Percentiles rank a stretch among this genome's conserved stretches.
Evolutionary conservation across 2,329 filamentous ascomycete species (phyloP).

Genomic region (Exophiala phaeomuriformis): DNA sequence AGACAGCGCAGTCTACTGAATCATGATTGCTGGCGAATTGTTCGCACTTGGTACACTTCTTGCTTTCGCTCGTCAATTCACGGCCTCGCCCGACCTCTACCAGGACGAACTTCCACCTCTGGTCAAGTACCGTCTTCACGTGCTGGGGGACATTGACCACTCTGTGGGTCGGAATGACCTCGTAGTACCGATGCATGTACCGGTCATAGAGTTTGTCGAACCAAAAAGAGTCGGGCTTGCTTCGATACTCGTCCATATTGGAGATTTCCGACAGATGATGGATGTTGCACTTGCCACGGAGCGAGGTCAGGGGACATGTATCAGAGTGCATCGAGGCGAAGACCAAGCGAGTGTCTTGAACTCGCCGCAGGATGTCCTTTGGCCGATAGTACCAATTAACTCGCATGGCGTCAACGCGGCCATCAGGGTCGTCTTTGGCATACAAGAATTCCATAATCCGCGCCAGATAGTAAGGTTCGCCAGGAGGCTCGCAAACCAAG

Average conservation of each 20-base stretch:
- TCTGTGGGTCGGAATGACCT: conserved; percentile 81
- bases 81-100: conserved; percentile 91
- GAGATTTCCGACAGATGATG: conserved; percentile 79
- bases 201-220: conserved; percentile 96
- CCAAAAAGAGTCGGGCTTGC: conserved; percentile 82
- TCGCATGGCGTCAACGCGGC: conserved; percentile 75
- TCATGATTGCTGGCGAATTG: conserved; percentile 88
- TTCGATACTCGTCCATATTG: conserved; percentile 76
- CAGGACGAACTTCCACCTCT: conserved; percentile 93
- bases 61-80: conserved; percentile 90
- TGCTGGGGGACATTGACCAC: conserved; percentile 95
- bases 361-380: conserved; percentile 88
- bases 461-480: conserved; percentile 94
- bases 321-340: conserved; percentile 99
- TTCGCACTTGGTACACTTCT: conserved; percentile 87
- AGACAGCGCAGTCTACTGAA: conserved; percentile 95
- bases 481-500: conserved; percentile 91
- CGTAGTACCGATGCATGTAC: conserved; percentile 96
- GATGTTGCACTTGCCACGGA: conserved; percentile 90
- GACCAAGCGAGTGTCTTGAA: conserved; percentile 80
- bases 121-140: conserved; percentile 91
- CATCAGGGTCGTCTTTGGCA: conserved; percentile 61
- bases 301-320: conserved; percentile 80
- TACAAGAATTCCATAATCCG: conserved; percentile 98
- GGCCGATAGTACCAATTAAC: conserved; percentile 99